phyloP scores from a whole-genome alignment of 768 basidiomycete genomes.

The Candolleomyces aberdarensis region DNA sequence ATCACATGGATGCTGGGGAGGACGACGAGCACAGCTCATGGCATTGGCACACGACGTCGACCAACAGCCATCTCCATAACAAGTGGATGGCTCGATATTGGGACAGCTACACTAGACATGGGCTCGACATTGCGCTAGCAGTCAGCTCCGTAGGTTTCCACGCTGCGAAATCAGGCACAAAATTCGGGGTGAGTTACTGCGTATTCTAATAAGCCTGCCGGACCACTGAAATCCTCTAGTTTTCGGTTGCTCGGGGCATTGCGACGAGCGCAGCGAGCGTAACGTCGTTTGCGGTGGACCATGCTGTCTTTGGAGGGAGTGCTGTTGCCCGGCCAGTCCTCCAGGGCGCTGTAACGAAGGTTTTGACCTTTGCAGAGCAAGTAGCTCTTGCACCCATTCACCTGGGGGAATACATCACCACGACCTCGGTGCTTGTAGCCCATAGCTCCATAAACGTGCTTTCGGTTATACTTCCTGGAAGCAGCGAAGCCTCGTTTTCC shows the following conservation, averaged over 20 bases:
- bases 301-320: constrained; percentile 61
- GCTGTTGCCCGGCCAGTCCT: constrained; percentile 56
- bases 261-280: constrained; percentile 55
- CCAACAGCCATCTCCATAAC: too few relatives aligned
- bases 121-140: constrained; percentile 65
- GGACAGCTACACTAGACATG: constrained; percentile 52
- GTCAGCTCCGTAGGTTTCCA: constrained; percentile 64
- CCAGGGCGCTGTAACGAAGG: constrained; percentile 56
- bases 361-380: constrained; percentile 64
- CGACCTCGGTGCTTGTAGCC: constrained; percentile 70
- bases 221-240: constrained; percentile 38
- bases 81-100: constrained; percentile 38
- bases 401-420: constrained; percentile 72
- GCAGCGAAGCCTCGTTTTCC: constrained; percentile 79
- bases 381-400: constrained; percentile 73
- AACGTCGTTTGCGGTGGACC: constrained; percentile 59
- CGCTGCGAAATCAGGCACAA: constrained; percentile 63
- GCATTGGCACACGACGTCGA: too few relatives aligned
- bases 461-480: constrained; percentile 68
- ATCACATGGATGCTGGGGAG: too few relatives aligned
- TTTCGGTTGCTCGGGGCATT: constrained; percentile 62
- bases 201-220: background rate
- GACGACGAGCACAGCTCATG: too few relatives aligned
- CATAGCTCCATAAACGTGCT: constrained; percentile 75
- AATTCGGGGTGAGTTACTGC: constrained; percentile 56